A percentile compares a stretch with the other conserved stretches of the same genome.
Conservation (phyloP, 768 basidiomycete genomes). For the Rubroboletus pulcherrimus region DNA sequence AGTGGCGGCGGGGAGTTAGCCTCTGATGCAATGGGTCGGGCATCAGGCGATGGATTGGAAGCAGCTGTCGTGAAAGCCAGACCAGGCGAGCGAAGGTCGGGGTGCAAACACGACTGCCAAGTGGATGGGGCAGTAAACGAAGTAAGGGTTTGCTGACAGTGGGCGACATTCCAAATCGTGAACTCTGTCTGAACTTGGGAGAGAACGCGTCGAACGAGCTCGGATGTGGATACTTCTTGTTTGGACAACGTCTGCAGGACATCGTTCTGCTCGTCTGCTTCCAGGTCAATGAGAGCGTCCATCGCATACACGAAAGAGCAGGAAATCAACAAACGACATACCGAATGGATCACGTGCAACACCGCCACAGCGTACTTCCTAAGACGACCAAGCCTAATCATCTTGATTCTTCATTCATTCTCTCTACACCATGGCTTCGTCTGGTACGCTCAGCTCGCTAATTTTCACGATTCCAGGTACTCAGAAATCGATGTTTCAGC, state of each 20-base stretch:
- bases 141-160: slow-evolving; percentile 13
- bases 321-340: background rate
- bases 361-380: background rate
- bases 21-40: background rate
- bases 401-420: background rate
- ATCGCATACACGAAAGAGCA: background rate
- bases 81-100: slow-evolving; percentile 7
- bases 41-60: background rate
- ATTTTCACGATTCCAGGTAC: background rate
- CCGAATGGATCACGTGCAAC: slow-evolving; percentile 2
- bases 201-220: slow-evolving; percentile 17
- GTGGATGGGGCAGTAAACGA: slow-evolving; percentile 15
- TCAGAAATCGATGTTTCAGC: slow-evolving; percentile 27
- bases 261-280: slow-evolving; percentile 9
- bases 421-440: slow-evolving; percentile 21
- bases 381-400: background rate
- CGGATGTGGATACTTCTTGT: background rate
- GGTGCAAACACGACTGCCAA: slow-evolving; percentile 14
- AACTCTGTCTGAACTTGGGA: slow-evolving; percentile 27
- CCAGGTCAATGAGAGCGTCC: background rate
- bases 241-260: slow-evolving; percentile 8
- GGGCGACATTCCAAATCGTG: slow-evolving; percentile 11
- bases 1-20: background rate
- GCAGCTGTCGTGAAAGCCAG: background rate
- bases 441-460: slow-evolving; percentile 14